Evolutionary conservation across 805 yeast species (phyloP).

Genomic region (Nakazawaea molendinolei): DNA sequence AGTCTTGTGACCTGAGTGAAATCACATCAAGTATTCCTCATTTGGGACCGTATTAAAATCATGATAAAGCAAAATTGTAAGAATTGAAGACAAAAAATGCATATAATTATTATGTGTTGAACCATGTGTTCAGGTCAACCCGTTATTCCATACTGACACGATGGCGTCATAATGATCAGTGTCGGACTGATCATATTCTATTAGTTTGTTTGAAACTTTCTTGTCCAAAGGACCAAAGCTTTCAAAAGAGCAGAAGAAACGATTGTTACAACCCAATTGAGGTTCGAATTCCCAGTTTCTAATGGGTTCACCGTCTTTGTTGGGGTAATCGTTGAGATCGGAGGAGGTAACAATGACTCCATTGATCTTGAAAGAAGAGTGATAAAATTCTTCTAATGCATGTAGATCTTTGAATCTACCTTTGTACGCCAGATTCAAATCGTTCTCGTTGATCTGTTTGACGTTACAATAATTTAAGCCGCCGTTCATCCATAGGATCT

Average conservation of each 20-base stretch:
- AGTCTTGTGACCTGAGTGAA: too few species aligned
- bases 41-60: too few species aligned
- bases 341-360: conserved; percentile 25
- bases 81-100: not conserved
- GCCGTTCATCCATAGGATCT: conserved; percentile 33
- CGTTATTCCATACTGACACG: not conserved
- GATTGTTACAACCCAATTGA: conserved; percentile 4
- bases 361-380: conserved; percentile 17
- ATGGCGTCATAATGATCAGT: not conserved
- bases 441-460: conserved; percentile 22
- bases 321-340: conserved; percentile 4
- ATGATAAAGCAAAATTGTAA: not conserved
- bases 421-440: conserved; percentile 8
- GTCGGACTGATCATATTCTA: not conserved
- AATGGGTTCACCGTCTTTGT: conserved; percentile 5
- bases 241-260: conserved; percentile 9
- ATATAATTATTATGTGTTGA: not conserved
- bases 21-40: too few species aligned
- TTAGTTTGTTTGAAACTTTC: not conserved
- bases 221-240: conserved; percentile 6
- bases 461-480: conserved; percentile 28
- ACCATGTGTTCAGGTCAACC: not conserved
- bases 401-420: conserved; percentile 19
- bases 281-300: conserved; percentile 9
- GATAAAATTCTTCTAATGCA: conserved; percentile 20